These are phyloP conservation scores for Chaetomidium leptoderma DNA, from an alignment of 495 filamentous ascomycete species.

Conservation along the genomic window DNA sequence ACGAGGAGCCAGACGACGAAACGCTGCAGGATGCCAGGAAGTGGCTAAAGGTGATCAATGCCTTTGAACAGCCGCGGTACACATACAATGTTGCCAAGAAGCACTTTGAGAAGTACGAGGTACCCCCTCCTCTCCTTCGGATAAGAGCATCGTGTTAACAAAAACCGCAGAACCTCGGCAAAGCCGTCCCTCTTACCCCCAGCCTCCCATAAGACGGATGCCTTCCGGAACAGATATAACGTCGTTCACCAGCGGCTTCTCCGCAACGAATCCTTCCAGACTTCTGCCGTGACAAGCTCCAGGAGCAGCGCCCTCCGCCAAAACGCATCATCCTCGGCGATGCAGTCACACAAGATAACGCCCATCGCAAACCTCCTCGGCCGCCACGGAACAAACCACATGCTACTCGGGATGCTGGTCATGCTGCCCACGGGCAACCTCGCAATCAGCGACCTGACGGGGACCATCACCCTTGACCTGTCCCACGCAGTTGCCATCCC, in stretches of 20 bases:
- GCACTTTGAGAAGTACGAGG: conserved; percentile 70
- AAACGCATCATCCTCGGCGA: conserved; percentile 49
- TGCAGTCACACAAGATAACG: conserved; percentile 80
- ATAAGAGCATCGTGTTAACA: not conserved
- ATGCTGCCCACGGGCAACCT: conserved; percentile 78
- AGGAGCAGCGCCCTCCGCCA: conserved; percentile 50
- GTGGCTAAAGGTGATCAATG: conserved; percentile 73
- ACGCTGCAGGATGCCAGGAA: conserved; percentile 57
- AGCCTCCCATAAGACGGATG: conserved; percentile 71
- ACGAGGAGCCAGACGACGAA: conserved; percentile 59
- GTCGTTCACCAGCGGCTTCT: conserved; percentile 85
- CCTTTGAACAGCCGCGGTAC: conserved; percentile 82
- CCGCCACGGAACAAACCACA: conserved; percentile 75
- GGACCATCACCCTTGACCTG: conserved; percentile 79
- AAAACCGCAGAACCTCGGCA: conserved; percentile 47
- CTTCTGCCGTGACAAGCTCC: conserved; percentile 57
- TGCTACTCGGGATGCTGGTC: conserved; percentile 79
- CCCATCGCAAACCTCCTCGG: conserved; percentile 91
- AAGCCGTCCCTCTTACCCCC: conserved; percentile 75
- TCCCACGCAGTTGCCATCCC: conserved; percentile 76
- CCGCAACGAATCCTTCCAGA: conserved; percentile 89
- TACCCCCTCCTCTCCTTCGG: not conserved
- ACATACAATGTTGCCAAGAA: conserved; percentile 84
- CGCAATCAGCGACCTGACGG: conserved; percentile 78
- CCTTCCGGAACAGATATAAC: conserved; percentile 87